These are phyloP conservation scores for Gilbertella persicaria DNA, from an alignment of 371 early-diverging fungal species.

Conservation along the genomic window DNA sequence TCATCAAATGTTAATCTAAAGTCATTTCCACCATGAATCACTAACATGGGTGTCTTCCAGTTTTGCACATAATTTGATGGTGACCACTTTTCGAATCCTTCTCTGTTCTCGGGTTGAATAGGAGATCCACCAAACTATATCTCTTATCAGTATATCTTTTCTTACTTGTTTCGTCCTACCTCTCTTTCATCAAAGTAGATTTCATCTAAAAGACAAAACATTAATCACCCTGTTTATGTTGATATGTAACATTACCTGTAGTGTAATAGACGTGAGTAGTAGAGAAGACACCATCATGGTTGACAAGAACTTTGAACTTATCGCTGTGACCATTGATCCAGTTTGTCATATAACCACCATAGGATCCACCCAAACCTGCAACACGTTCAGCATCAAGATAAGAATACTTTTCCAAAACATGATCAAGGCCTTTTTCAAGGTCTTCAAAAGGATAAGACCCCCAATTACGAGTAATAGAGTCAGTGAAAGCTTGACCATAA, in stretches of 20 bases:
- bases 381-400: conserved; percentile 67
- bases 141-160: neutral
- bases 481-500: conserved; percentile 78
- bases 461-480: conserved; percentile 77
- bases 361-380: conserved; percentile 77
- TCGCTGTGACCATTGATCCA: conserved; percentile 61
- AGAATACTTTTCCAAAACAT: conserved; percentile 57
- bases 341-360: conserved; percentile 88
- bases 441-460: conserved; percentile 77
- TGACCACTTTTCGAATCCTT: conserved; percentile 68
- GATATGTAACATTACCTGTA: conserved; percentile 34
- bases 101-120: conserved; percentile 51
- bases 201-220: conserved; percentile 66
- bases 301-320: conserved; percentile 76
- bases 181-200: conserved; percentile 82
- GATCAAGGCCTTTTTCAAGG: conserved; percentile 73
- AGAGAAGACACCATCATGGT: conserved; percentile 85
- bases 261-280: conserved; percentile 66
- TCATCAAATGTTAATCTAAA: conserved; percentile 73
- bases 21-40: conserved; percentile 74
- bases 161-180: no score
- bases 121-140: conserved; percentile 73
- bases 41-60: conserved; percentile 83
- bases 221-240: neutral
- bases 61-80: conserved; percentile 71